Evolutionary conservation across 2,329 filamentous ascomycete species (phyloP).

Genomic region (Colletotrichum lini): DNA sequence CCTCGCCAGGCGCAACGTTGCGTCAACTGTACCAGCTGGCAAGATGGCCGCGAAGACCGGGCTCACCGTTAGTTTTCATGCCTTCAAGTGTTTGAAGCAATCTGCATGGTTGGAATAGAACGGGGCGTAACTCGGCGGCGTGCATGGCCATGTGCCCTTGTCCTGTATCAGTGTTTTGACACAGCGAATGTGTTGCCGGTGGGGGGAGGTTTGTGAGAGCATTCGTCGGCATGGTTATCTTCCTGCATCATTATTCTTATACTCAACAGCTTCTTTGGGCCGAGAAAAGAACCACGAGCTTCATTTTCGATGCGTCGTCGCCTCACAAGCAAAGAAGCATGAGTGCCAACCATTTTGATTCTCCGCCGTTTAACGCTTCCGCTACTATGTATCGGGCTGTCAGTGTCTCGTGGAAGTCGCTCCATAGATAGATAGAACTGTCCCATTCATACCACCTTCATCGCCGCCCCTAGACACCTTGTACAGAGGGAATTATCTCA

Average conservation of each 20-base stretch:
- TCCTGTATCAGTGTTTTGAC: not conserved
- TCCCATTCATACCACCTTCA: too few relatives aligned
- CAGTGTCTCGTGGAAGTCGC: not conserved
- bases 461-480: not conserved
- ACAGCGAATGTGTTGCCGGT: not conserved
- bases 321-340: not conserved
- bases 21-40: constrained; percentile 66
- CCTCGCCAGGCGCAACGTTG: constrained; percentile 58
- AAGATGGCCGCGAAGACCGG: constrained; percentile 64
- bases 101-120: too few relatives aligned
- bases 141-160: not conserved
- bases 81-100: not conserved
- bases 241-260: not conserved
- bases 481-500: not conserved
- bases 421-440: not conserved
- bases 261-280: too few relatives aligned
- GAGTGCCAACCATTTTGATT: not conserved
- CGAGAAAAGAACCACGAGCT: not conserved
- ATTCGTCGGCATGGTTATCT: not conserved
- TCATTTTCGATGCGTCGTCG: not conserved
- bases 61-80: constrained; percentile 15
- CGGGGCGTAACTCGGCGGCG: not conserved
- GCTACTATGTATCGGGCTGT: not conserved
- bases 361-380: not conserved
- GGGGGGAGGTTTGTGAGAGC: not conserved